These are phyloP conservation scores for Trypanosoma congolense DNA, from an alignment of 208 protist species.

Conservation along the genomic window DNA sequence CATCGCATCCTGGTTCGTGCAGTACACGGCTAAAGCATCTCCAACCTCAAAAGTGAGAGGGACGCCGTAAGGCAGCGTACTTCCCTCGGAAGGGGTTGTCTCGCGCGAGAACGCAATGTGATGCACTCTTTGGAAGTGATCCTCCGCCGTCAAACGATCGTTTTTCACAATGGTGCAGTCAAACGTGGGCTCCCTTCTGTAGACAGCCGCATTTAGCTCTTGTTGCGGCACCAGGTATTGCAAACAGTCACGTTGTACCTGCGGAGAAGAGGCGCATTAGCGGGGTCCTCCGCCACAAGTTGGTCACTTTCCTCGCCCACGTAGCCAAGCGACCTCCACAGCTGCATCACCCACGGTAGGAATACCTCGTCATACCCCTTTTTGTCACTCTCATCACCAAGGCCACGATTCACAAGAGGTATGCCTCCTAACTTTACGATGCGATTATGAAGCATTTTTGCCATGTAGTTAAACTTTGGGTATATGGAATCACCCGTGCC, in stretches of 20 bases:
- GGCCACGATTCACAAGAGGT: slow-evolving; percentile 69
- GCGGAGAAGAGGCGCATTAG: slow-evolving; percentile 23
- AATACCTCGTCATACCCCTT: slow-evolving; percentile 71
- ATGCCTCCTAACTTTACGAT: slow-evolving; percentile 72
- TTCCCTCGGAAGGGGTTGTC: slow-evolving; percentile 8
- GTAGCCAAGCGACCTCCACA: slow-evolving; percentile 54
- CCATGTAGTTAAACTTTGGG: slow-evolving; percentile 89
- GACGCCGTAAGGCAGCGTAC: background rate
- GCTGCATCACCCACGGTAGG: slow-evolving; percentile 55
- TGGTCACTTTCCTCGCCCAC: background rate
- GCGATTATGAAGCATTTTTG: slow-evolving; percentile 90
- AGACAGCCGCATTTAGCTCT: background rate
- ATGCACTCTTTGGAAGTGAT: slow-evolving; percentile 67
- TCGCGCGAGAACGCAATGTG: slow-evolving; percentile 35
- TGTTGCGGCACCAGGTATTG: background rate
- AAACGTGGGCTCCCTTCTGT: slow-evolving; percentile 32
- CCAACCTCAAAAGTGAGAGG: slow-evolving; percentile 58
- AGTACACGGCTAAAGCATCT: slow-evolving; percentile 79
- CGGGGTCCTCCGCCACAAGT: slow-evolving; percentile 7
- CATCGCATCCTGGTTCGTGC: slow-evolving; percentile 37
- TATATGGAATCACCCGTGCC: slow-evolving; percentile 89
- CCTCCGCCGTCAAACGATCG: slow-evolving; percentile 42
- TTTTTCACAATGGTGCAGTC: slow-evolving; percentile 35
- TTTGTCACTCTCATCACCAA: slow-evolving; percentile 89
- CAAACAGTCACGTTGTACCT: slow-evolving; percentile 24